Percentiles rank a stretch among this genome's conserved stretches.
phyloP scores from a whole-genome alignment of 345 rosid species.

The Pseudoturritis turrita region DNA sequence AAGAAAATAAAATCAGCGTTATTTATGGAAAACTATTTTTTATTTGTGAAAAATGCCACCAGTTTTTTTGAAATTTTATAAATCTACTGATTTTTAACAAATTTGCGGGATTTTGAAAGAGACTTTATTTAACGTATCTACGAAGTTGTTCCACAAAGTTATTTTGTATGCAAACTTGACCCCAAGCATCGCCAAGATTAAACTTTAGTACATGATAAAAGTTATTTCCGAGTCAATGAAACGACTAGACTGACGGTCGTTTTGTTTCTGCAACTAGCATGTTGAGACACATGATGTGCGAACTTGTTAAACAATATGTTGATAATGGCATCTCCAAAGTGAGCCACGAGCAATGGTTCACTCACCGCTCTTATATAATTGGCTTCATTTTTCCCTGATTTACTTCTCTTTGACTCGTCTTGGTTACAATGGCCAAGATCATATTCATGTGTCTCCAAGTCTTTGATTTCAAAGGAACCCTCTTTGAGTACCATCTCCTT shows the following conservation, averaged over 20 bases:
- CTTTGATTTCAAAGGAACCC: constrained; percentile 31
- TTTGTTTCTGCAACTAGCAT: constrained; percentile 31
- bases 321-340: constrained; percentile 40
- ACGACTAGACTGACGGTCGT: constrained; percentile 17
- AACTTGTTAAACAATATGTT: constrained; percentile 37
- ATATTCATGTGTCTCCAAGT: constrained; percentile 15
- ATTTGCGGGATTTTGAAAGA: too few relatives aligned
- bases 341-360: constrained; percentile 52
- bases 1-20: too few relatives aligned
- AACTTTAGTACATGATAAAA: too few relatives aligned
- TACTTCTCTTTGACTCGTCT: constrained; percentile 16
- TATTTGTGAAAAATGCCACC: too few relatives aligned
- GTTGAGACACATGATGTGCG: constrained; percentile 13
- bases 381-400: constrained; percentile 32
- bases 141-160: too few relatives aligned
- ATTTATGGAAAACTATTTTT: too few relatives aligned
- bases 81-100: too few relatives aligned
- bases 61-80: too few relatives aligned
- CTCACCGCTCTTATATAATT: constrained; percentile 51
- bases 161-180: too few relatives aligned
- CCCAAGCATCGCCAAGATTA: too few relatives aligned
- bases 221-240: neutral
- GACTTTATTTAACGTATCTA: too few relatives aligned
- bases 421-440: constrained; percentile 25
- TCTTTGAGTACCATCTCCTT: constrained; percentile 19